Percentiles rank a stretch among this genome's conserved stretches.
These are phyloP conservation scores for Cairneyella variabilis DNA, from an alignment of 495 filamentous ascomycete genomes.

Conservation along the genomic window DNA sequence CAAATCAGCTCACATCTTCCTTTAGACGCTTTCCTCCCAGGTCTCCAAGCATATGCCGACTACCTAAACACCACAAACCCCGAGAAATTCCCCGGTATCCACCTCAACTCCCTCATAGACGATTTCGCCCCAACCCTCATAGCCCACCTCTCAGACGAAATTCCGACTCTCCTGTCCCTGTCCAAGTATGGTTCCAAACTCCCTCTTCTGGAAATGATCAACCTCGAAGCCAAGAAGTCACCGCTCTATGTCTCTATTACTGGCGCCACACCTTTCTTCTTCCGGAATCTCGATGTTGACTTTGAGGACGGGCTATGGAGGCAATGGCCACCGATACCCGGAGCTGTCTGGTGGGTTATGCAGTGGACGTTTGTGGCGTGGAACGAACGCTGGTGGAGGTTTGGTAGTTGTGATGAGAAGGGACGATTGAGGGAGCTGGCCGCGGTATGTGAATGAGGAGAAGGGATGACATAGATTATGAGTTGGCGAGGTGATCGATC, in stretches of 20 bases:
- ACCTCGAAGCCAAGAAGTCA: conserved; percentile 20
- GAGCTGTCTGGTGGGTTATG: conserved; percentile 17
- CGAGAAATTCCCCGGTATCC: conserved; percentile 22
- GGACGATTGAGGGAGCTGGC: conserved; percentile 31
- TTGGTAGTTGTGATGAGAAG: conserved; percentile 34
- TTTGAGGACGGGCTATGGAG: conserved; percentile 34
- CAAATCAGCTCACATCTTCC: too few species aligned
- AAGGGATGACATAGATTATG: too few species aligned
- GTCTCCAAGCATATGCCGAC: conserved; percentile 23
- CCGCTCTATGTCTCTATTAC: not conserved
- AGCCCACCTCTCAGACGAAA: conserved; percentile 39
- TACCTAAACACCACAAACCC: conserved; percentile 8
- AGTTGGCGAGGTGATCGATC: too few species aligned
- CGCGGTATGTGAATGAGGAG: not conserved
- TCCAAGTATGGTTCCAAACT: conserved; percentile 22
- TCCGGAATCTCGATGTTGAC: conserved; percentile 39
- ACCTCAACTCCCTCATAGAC: conserved; percentile 35
- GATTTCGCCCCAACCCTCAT: conserved; percentile 32
- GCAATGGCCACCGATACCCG: conserved; percentile 32
- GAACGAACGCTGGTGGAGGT: conserved; percentile 30
- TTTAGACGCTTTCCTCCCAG: conserved; percentile 30
- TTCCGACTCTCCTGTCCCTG: conserved; percentile 27
- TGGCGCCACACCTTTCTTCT: conserved; percentile 20
- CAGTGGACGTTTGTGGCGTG: conserved; percentile 1
- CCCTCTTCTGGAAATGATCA: conserved; percentile 18